These are phyloP conservation scores for Xylariales sp. DNA, from an alignment of 2,329 filamentous ascomycete genomes.

Conservation along the genomic window DNA sequence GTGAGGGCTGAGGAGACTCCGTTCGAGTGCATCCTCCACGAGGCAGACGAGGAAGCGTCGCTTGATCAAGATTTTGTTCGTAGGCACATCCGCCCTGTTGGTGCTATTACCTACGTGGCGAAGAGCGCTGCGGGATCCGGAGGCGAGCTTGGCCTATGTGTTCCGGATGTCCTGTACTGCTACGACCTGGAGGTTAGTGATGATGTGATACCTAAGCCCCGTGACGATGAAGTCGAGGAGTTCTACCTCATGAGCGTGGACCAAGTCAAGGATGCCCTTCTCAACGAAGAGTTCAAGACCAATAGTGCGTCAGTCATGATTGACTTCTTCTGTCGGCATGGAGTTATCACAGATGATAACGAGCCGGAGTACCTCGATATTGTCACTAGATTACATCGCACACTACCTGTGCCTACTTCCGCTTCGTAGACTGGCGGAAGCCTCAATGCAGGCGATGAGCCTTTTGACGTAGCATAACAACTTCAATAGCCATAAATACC, in stretches of 20 bases:
- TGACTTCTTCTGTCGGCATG: constrained; percentile 69
- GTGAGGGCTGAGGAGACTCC: constrained; percentile 59
- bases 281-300: constrained; percentile 63
- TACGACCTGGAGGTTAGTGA: constrained; percentile 61
- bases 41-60: constrained; percentile 68
- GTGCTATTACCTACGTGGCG: background rate
- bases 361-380: constrained; percentile 66
- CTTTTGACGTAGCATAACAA: too few species aligned
- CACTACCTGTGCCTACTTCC: constrained; percentile 14
- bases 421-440: too few species aligned
- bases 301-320: constrained; percentile 65
- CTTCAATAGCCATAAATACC: too few species aligned
- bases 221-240: constrained; percentile 54
- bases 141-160: constrained; percentile 56
- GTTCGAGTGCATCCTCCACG: constrained; percentile 62
- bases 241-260: constrained; percentile 54
- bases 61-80: constrained; percentile 53
- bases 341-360: constrained; percentile 59
- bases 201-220: constrained; percentile 53
- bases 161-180: constrained; percentile 66
- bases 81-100: background rate
- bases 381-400: constrained; percentile 23
- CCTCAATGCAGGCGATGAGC: too few species aligned
- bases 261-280: constrained; percentile 50
- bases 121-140: constrained; percentile 30